phyloP scores from a whole-genome alignment of 2,329 filamentous ascomycete genomes.

The Pseudogymnoascus sp. region DNA sequence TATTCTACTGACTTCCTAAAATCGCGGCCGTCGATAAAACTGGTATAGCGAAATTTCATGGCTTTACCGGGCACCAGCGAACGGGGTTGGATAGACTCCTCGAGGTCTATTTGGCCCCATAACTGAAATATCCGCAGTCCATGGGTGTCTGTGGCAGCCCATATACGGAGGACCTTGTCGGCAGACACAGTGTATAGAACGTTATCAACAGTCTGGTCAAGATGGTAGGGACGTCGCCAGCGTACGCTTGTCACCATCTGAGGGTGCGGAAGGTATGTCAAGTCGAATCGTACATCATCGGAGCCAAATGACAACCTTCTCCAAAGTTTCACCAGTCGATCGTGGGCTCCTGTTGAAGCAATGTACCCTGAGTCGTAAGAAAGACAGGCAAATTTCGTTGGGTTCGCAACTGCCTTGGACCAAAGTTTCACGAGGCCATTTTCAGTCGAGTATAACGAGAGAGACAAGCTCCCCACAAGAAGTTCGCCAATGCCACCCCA shows the following conservation, averaged over 20 bases:
- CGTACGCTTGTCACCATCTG: conserved; percentile 69
- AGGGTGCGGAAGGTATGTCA: conserved; percentile 83
- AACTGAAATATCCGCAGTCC: conserved; percentile 64
- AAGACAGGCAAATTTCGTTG: conserved; percentile 64
- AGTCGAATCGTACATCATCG: conserved; percentile 79
- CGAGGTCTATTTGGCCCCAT: conserved; percentile 73
- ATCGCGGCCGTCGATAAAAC: conserved; percentile 74
- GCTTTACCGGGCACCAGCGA: conserved; percentile 12
- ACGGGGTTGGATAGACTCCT: conserved; percentile 51
- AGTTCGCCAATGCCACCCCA: conserved; percentile 86
- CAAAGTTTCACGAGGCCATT: conserved; percentile 53
- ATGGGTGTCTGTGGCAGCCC: conserved; percentile 68
- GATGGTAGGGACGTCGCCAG: conserved; percentile 73
- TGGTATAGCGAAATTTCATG: conserved; percentile 52
- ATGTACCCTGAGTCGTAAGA: conserved; percentile 85
- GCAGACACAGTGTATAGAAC: conserved; percentile 82
- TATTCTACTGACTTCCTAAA: conserved; percentile 69
- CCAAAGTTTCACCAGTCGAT: conserved; percentile 88
- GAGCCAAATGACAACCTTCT: conserved; percentile 74
- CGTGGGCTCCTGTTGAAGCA: conserved; percentile 68
- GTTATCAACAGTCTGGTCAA: conserved; percentile 73
- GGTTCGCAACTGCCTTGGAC: conserved; percentile 64
- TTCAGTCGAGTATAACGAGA: conserved; percentile 57
- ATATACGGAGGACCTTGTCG: conserved; percentile 73
- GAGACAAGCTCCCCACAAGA: conserved; percentile 60